Conservation (phyloP, 1,284 basidiomycete species). For the Moesziomyces antarcticus region DNA sequence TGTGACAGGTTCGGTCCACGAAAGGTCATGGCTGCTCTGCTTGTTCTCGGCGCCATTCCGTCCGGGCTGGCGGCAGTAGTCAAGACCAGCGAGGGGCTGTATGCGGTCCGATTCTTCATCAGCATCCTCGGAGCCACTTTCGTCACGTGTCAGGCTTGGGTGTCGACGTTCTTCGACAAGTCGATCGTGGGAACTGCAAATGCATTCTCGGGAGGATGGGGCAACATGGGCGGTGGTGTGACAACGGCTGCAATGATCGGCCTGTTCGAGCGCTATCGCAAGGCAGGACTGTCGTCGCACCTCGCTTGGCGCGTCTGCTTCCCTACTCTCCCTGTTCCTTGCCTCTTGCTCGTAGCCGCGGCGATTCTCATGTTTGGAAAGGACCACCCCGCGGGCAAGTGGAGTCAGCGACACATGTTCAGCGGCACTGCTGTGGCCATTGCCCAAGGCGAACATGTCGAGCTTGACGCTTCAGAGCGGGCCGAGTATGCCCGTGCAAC, state of each 20-base stretch:
- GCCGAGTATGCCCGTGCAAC: slow-evolving; percentile 58
- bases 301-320: slow-evolving; percentile 75
- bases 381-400: slow-evolving; percentile 75
- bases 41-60: slow-evolving; percentile 75
- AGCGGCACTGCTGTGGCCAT: slow-evolving; percentile 69
- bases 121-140: slow-evolving; percentile 75
- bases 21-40: slow-evolving; percentile 74
- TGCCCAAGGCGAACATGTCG: slow-evolving; percentile 63
- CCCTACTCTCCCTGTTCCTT: slow-evolving; percentile 74
- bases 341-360: slow-evolving; percentile 71
- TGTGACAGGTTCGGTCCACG: slow-evolving; percentile 73
- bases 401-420: slow-evolving; percentile 73
- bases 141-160: slow-evolving; percentile 74
- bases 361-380: slow-evolving; percentile 72
- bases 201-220: slow-evolving; percentile 67
- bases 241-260: slow-evolving; percentile 74
- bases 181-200: slow-evolving; percentile 72
- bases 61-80: slow-evolving; percentile 75
- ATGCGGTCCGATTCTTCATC: slow-evolving; percentile 72
- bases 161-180: slow-evolving; percentile 75
- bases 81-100: slow-evolving; percentile 70
- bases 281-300: slow-evolving; percentile 70
- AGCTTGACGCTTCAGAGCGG: slow-evolving; percentile 64
- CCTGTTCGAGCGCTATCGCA: slow-evolving; percentile 71
- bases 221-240: slow-evolving; percentile 72